A percentile compares a stretch with the other conserved stretches of the same genome.
These are phyloP conservation scores for Notholithocarpus densiflorus DNA, from an alignment of 306 rosid species.

Conservation along the genomic window DNA sequence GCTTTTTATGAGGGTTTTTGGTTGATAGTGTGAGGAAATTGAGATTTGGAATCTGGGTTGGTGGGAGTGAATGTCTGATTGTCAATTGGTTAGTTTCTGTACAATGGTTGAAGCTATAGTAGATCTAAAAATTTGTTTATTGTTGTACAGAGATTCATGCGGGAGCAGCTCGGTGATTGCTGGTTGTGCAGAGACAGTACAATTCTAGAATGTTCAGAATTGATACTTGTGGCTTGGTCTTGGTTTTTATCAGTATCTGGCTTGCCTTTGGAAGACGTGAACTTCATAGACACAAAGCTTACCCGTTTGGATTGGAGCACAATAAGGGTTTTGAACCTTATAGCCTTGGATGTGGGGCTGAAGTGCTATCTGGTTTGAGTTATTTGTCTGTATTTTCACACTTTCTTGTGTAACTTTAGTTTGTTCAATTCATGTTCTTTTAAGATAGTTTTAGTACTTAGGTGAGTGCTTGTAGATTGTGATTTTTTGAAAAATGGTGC, in stretches of 20 bases:
- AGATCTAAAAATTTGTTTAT: constrained; percentile 57
- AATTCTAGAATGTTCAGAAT: constrained; percentile 54
- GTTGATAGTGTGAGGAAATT: constrained; percentile 26
- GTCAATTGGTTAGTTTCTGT: constrained; percentile 22
- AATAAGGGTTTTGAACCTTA: constrained; percentile 38
- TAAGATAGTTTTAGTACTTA: constrained; percentile 45
- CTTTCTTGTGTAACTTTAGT: constrained; percentile 40
- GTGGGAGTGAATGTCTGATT: constrained; percentile 12
- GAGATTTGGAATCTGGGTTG: constrained; percentile 23
- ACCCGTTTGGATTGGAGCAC: constrained; percentile 48
- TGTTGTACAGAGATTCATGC: constrained; percentile 56
- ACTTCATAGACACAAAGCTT: constrained; percentile 39
- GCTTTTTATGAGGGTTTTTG: constrained; percentile 3
- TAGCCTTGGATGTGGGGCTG: constrained; percentile 42
- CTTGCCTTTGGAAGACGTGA: constrained; percentile 51
- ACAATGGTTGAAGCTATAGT: constrained; percentile 44
- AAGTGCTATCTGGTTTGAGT: constrained; percentile 44
- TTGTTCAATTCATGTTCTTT: constrained; percentile 39
- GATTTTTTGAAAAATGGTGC: constrained; percentile 59
- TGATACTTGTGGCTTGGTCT: constrained; percentile 39
- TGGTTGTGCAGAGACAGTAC: constrained; percentile 33
- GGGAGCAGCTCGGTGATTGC: constrained; percentile 37
- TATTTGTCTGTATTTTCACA: constrained; percentile 27
- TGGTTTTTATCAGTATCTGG: constrained; percentile 39
- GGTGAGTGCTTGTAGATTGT: constrained; percentile 36